Evolutionary conservation across 1,284 basidiomycete species (phyloP).

Genomic region (Somion occarium): DNA sequence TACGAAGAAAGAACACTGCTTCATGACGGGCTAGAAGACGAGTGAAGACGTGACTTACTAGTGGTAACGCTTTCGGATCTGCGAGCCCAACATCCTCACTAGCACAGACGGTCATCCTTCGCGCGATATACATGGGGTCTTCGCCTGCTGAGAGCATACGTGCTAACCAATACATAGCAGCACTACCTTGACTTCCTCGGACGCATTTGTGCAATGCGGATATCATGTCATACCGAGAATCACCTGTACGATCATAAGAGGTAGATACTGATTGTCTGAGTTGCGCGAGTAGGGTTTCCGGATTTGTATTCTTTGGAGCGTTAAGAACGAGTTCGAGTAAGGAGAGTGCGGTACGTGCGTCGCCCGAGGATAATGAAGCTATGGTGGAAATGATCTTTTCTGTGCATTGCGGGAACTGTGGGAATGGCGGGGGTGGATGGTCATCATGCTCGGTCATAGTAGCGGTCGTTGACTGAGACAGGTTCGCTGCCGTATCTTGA

Average conservation of each 20-base stretch:
- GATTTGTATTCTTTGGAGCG: constrained; percentile 33
- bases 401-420: constrained; percentile 41
- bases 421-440: constrained; percentile 13
- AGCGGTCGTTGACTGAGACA: constrained; percentile 4
- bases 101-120: constrained; percentile 80
- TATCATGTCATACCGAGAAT: constrained; percentile 84
- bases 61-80: constrained; percentile 64
- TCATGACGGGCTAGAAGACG: neutral
- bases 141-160: constrained; percentile 83
- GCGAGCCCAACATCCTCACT: constrained; percentile 86
- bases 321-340: constrained; percentile 58
- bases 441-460: constrained; percentile 5
- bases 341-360: constrained; percentile 67
- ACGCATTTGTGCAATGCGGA: constrained; percentile 86
- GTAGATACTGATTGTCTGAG: constrained; percentile 53
- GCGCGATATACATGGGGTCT: constrained; percentile 82
- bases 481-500: constrained; percentile 3
- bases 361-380: constrained; percentile 56
- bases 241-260: constrained; percentile 73
- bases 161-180: constrained; percentile 88
- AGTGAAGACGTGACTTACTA: constrained; percentile 40
- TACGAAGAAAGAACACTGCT: constrained; percentile 22
- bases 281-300: constrained; percentile 42
- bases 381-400: constrained; percentile 46
- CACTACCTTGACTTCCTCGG: constrained; percentile 74